Evolutionary conservation across 495 filamentous ascomycete species (phyloP), one percentile per base, ranked within the genome.

Genomic region (Xylaria venustula): DNA sequence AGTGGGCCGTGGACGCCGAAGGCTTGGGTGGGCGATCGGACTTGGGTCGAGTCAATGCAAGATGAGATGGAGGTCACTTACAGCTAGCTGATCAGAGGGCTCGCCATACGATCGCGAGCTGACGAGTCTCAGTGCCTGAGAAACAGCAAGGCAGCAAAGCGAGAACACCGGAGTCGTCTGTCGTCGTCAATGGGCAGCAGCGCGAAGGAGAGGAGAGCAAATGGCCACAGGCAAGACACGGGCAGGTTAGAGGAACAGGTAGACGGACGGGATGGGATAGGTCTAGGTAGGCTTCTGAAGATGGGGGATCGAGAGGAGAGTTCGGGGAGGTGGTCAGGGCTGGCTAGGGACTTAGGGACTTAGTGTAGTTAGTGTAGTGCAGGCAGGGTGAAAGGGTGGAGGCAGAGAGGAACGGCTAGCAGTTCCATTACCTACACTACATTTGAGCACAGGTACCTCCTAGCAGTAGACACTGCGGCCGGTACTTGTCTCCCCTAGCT

Each of bases 201-300:
- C 42, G 42, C 36, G 34, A 49, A 51, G 47, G 45, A 32, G 34
- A 59, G 48, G 66, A 63, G 62, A 65, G 64, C 69, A 64, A 67
- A 63, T 65, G 37, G 62, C 49, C 51, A 57, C 52, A 49, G 61
- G 58, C 58, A 60, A 45, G 46, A 52, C 40, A 60, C 57, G 26
- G 47, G 47, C 25, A 19, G 30, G 23, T 36, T 40, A n/a, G 48
- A 20, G 17, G 25, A 32, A 14, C 50, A 57, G 54, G 25, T 28
- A 42, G 30, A 22, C 32, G 23, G 19, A 54, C 17, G 19, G 15
- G 15, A 4, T 47, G 7, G 44, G 23, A n/a, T n/a, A n/a, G n/a
- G n/a, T n/a, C 11, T 40, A 40, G 51, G 46, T 26, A 25, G 45
- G 37, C 34, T 37, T 60, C n/a, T 19, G 48, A 26, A 52, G 22